Evolutionary conservation across 169 alveolate genomes (phyloP).

Genomic region (Cryptosporidium sp.): DNA sequence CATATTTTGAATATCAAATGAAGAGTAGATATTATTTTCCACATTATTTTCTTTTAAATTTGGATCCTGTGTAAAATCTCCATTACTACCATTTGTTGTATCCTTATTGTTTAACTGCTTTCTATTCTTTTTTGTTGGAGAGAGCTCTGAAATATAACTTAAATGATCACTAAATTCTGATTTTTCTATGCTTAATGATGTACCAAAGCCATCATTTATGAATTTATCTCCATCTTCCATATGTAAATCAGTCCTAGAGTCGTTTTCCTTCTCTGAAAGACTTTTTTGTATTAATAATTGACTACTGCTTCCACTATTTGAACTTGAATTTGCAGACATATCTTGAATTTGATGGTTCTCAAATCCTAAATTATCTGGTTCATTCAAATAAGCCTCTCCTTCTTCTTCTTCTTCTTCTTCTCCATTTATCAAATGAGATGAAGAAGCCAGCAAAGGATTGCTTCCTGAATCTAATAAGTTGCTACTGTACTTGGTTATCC

Average conservation of each 20-base stretch:
- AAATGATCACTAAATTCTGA: background rate
- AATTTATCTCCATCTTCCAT: background rate
- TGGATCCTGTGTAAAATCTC: background rate
- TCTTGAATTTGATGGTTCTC: background rate
- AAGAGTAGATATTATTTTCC: constrained; percentile 10
- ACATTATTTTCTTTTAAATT: constrained; percentile 3
- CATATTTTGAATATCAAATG: constrained; percentile 11
- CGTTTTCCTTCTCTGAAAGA: background rate
- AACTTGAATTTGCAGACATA: constrained; percentile 7
- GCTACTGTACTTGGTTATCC: background rate
- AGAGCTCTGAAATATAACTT: constrained; percentile 15
- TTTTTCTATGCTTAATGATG: background rate
- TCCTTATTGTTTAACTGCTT: background rate
- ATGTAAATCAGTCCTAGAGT: background rate
- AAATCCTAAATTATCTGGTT: background rate
- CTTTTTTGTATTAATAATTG: background rate
- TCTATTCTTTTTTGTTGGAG: constrained; percentile 60
- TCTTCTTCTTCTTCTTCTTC: background rate
- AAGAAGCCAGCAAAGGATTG: background rate
- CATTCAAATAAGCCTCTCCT: background rate
- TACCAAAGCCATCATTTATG: background rate
- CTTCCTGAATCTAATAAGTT: background rate
- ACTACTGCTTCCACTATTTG: background rate
- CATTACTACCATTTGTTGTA: background rate
- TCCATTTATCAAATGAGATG: background rate